A percentile compares a stretch with the other conserved stretches of the same genome.
phyloP scores from a whole-genome alignment of 257 asterid genomes.

The Coffea eugenioides region DNA sequence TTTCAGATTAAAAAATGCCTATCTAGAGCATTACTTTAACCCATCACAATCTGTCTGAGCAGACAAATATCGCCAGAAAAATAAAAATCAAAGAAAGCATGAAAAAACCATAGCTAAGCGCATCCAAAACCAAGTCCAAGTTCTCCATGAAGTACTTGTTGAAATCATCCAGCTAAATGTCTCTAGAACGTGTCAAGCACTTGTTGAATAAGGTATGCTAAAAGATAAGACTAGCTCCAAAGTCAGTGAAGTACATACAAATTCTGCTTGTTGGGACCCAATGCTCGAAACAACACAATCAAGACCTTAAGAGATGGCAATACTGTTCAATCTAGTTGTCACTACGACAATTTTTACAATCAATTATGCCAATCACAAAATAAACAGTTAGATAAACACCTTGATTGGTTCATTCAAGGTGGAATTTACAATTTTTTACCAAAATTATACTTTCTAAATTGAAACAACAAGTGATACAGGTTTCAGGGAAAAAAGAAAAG shows the following conservation, averaged over 20 bases:
- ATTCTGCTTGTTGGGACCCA: background rate
- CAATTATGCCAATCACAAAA: too few relatives aligned
- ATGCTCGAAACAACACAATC: too few relatives aligned
- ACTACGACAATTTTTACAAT: too few relatives aligned
- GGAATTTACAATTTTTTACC: too few relatives aligned
- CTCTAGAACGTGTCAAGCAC: background rate
- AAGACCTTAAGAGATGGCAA: too few relatives aligned
- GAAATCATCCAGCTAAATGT: background rate
- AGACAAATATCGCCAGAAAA: background rate
- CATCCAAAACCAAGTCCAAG: background rate
- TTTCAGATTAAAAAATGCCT: background rate
- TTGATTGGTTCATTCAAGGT: too few relatives aligned
- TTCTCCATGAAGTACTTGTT: background rate
- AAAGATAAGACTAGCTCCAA: background rate
- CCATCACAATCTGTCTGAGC: background rate
- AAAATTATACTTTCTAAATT: too few relatives aligned
- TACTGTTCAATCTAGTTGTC: too few relatives aligned
- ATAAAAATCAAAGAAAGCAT: background rate
- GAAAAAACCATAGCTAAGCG: background rate
- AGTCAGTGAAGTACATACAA: constrained; percentile 1
- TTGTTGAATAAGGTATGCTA: too few relatives aligned
- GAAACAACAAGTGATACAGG: too few relatives aligned
- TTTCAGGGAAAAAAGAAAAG: too few relatives aligned
- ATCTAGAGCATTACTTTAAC: background rate
- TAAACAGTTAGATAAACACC: too few relatives aligned